A percentile compares a stretch with the other conserved stretches of the same genome.
phyloP scores from a whole-genome alignment of 352 stramenopile species.

The Phytophthora niederhauseri region DNA sequence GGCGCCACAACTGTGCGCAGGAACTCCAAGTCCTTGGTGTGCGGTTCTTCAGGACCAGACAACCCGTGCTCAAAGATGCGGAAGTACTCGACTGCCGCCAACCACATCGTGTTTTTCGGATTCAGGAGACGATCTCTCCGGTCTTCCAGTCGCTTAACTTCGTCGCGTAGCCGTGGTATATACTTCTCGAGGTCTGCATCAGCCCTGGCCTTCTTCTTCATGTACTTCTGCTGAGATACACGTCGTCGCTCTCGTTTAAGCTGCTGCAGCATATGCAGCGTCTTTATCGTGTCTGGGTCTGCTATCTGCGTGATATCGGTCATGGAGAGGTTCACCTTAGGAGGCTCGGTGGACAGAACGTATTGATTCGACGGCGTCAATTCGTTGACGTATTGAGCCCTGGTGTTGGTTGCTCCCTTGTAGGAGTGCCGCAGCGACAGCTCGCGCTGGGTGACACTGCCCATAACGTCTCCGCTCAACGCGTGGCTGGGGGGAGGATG shows the following conservation, averaged over 20 bases:
- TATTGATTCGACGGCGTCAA: too few species aligned
- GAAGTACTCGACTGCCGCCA: neutral
- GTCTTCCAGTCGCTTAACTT: neutral
- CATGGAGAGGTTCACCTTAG: neutral
- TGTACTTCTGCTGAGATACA: neutral
- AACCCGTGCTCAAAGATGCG: neutral
- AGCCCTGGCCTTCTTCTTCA: neutral
- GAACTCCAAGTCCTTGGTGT: constrained; percentile 4
- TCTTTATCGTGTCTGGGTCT: neutral
- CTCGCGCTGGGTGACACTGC: neutral
- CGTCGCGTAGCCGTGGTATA: neutral
- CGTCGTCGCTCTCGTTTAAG: neutral
- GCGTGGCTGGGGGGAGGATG: neutral
- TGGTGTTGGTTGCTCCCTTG: neutral
- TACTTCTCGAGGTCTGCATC: neutral
- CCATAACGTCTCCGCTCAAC: neutral
- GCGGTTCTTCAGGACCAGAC: neutral
- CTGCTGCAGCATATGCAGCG: neutral
- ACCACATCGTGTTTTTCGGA: neutral
- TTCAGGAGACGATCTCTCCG: neutral
- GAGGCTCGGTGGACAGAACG: too few species aligned
- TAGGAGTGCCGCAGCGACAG: neutral
- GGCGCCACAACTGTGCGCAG: neutral
- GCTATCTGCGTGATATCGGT: neutral
- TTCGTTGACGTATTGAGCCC: neutral